Conservation (phyloP, 805 yeast genomes). For the Spathaspora arborariae region DNA sequence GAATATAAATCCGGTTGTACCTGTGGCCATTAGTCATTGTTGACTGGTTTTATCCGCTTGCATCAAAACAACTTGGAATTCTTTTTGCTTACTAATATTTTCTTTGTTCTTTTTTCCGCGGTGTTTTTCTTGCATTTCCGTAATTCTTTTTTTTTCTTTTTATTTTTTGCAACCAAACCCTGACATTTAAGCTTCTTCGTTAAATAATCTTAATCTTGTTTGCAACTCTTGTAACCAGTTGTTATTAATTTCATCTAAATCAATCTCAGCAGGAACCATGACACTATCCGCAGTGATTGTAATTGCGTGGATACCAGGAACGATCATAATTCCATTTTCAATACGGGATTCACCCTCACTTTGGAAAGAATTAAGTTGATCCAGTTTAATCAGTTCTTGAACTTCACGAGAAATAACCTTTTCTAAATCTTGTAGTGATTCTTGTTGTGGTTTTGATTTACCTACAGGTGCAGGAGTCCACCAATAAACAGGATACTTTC, state of each 20-base stretch:
- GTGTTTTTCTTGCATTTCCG: background rate
- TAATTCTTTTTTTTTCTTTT: no score
- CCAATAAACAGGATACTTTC: constrained; percentile 59
- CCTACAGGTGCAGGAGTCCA: constrained; percentile 41
- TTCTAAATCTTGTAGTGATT: background rate
- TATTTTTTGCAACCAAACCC: background rate
- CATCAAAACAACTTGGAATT: background rate
- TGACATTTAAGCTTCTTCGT: background rate
- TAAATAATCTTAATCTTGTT: constrained; percentile 7
- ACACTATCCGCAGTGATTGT: constrained; percentile 14
- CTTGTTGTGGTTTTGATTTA: background rate
- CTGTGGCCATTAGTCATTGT: no score
- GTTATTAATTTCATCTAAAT: constrained; percentile 21
- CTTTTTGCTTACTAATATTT: no score
- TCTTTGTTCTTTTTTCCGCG: background rate
- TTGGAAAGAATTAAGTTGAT: background rate
- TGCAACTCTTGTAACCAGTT: constrained; percentile 26
- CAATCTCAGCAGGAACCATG: constrained; percentile 20
- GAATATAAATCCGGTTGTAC: background rate
- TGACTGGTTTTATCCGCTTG: background rate
- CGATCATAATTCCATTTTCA: background rate
- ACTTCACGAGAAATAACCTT: background rate
- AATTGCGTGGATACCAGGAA: constrained; percentile 9
- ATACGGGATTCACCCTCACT: background rate
- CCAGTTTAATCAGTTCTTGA: background rate